phyloP scores from a whole-genome alignment of 2,329 filamentous ascomycete genomes.

The Simplicillium sp. region DNA sequence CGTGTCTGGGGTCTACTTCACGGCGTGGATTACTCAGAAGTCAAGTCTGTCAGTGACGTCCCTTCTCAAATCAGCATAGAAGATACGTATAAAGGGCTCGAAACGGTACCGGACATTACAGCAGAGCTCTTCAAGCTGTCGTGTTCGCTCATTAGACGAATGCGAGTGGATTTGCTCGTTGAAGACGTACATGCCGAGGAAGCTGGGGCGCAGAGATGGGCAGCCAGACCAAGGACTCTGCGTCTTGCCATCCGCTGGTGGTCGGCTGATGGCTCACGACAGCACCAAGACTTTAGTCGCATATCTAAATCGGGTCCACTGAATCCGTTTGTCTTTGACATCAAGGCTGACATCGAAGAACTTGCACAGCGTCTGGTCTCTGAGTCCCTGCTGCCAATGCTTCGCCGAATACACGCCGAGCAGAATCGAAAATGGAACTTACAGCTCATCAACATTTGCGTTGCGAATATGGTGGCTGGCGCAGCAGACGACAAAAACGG shows the following conservation, averaged over 20 bases:
- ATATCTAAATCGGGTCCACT: conserved; percentile 67
- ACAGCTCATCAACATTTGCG: conserved; percentile 77
- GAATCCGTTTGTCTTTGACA: conserved; percentile 63
- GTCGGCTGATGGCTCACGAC: conserved; percentile 25
- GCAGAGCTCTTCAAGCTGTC: conserved; percentile 62
- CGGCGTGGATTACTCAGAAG: conserved; percentile 67
- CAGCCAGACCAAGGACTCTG: conserved; percentile 71
- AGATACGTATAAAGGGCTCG: conserved; percentile 73
- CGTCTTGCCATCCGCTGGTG: conserved; percentile 68
- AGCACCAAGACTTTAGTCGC: conserved; percentile 53
- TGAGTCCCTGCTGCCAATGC: conserved; percentile 61
- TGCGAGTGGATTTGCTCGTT: conserved; percentile 66
- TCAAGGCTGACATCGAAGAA: conserved; percentile 45
- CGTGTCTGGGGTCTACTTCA: conserved; percentile 73
- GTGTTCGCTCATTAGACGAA: conserved; percentile 62
- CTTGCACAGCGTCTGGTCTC: conserved; percentile 60
- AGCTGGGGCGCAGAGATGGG: conserved; percentile 44
- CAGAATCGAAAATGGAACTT: conserved; percentile 63
- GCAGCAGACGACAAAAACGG: conserved; percentile 40
- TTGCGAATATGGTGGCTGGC: conserved; percentile 67
- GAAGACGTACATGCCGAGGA: conserved; percentile 28
- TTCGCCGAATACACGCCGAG: conserved; percentile 63
- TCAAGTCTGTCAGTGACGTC: conserved; percentile 60
- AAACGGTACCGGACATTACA: conserved; percentile 51
- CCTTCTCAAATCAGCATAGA: conserved; percentile 91